Conservation (phyloP, 768 basidiomycete species). For the Termitomyces eurrhizus region DNA sequence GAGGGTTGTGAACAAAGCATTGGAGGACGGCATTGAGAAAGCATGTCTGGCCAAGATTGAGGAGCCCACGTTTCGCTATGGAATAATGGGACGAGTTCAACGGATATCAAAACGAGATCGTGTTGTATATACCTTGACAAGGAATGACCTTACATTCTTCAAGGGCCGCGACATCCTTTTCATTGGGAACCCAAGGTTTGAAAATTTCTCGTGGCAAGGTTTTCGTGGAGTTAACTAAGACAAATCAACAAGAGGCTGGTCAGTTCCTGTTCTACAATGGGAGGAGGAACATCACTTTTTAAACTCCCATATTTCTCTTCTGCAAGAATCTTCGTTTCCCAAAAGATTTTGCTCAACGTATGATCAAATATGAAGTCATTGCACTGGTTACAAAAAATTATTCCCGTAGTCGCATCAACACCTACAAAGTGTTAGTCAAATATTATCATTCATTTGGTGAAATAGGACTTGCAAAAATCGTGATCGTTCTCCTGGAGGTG, state of each 20-base stretch:
- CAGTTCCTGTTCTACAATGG: not conserved
- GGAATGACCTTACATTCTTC: constrained; percentile 49
- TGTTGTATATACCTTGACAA: constrained; percentile 61
- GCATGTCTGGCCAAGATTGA: constrained; percentile 91
- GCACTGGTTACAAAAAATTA: constrained; percentile 70
- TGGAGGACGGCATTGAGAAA: constrained; percentile 93
- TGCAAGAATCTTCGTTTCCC: constrained; percentile 40
- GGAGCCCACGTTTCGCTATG: constrained; percentile 73
- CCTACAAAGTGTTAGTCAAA: constrained; percentile 39
- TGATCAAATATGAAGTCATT: constrained; percentile 70
- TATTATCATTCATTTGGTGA: not conserved
- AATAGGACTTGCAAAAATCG: constrained; percentile 53
- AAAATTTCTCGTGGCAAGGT: constrained; percentile 27
- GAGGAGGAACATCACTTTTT: constrained; percentile 38
- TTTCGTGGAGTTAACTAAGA: constrained; percentile 17
- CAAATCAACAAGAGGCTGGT: not conserved
- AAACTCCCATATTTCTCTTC: constrained; percentile 65
- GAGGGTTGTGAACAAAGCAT: constrained; percentile 83
- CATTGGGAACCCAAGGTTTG: constrained; percentile 34
- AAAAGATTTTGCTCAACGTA: constrained; percentile 42
- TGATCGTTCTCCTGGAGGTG: constrained; percentile 62
- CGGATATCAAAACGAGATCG: not conserved
- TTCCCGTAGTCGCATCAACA: constrained; percentile 70
- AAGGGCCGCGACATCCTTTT: constrained; percentile 39
- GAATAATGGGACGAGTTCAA: not conserved